Base-by-base conservation (phyloP, 495 filamentous ascomycete genomes). In the Hypoxylon perforatum region DNA sequence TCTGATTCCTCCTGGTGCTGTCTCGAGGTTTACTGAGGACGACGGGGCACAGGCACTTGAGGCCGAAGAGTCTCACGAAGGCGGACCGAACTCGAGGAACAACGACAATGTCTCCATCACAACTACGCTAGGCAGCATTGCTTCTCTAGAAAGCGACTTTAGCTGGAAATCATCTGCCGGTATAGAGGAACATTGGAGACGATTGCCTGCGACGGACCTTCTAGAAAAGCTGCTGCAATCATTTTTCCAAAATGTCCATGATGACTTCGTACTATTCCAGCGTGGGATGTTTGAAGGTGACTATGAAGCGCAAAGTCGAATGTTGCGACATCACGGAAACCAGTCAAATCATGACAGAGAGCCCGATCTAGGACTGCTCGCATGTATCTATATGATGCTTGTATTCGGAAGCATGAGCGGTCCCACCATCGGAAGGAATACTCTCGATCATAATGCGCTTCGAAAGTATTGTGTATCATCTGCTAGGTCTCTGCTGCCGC, bases 361-460 rank as follows among this genome's bases (percentile, higher is more conserved):
- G 7, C 33, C 28, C 9, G 46, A 63, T n/a, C 44, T 63, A 0
- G 77, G 79, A 21, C 78, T 77, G 76, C 61, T 80, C 22, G 78
- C 78, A 62, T 77, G 76, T 62, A 72, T 83, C 28, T 75, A 77
- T 19, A 80, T 81, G 75, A 74, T 80, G 54, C 61, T 81, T 6
- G 76, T 77, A 14, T 77, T 83, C 38, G 75, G 77, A 35, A 63
- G 61, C 33, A 63, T 57, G 66, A 74, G 49, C 68, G 71, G 57
- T 65, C 61, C 54, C 42, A 71, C 39, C 44, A 70, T 61, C 36
- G 66, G 41, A 23, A 61, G 54, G 60, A 72, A 38, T 57, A 70
- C 55, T 64, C 63, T 61, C 47, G 56, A 46, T 70, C 67, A 50
- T 70, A 35, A 50, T 14, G 42, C 45, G 0, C 69, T 59, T 71